Evolutionary conservation across 495 filamentous ascomycete genomes (phyloP), one percentile per base, ranked within the genome.

Genomic region (Annulohypoxylon stygium): DNA sequence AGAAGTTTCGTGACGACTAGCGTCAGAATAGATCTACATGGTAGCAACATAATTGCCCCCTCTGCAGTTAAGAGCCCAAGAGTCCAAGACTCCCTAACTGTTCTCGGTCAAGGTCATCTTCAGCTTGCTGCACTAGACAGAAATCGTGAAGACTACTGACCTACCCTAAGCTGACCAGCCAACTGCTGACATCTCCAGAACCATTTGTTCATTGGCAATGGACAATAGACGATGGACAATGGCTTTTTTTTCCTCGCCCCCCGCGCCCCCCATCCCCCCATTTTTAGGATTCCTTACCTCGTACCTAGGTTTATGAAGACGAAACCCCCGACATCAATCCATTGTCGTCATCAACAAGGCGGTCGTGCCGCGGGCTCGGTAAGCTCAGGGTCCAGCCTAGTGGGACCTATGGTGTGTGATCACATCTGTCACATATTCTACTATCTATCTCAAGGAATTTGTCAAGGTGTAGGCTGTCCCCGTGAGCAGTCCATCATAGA

Each of bases 361-460:
- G 26, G 41, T 39, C 50, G 67, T 75, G 20, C 72, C 72, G 72
- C 34, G 59, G 72, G 67, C 72, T 68, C 64, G 72, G 72, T 70
- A 75, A 70, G 67, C 67, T 67, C 72, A 75, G 58, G 72, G 64
- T 67, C 72, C 64, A 75, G 47, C 8, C 59, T 71, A 67, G 47
- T 61, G 63, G 64, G 36, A 70, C 50, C 7, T 59, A 39, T 62
- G 16, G 7, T 59, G 48, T 62, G 16, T 50, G 47, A 61, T 65
- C 57, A 47, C 58, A 34, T 65, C 51, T 61, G 36, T 54, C 41
- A 14, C 41, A 45, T 45, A 1, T 5, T 45, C 41, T 45, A 16
- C 4, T n/a, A 16, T n/a, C 11, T 45, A 45, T 45, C 51, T n/a
- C 11, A 25, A 45, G 23, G 16, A 14, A 41, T 47, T 41, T 50